Evolutionary conservation across 1,284 basidiomycete species (phyloP).

Genomic region (Megacollybia platyphylla): DNA sequence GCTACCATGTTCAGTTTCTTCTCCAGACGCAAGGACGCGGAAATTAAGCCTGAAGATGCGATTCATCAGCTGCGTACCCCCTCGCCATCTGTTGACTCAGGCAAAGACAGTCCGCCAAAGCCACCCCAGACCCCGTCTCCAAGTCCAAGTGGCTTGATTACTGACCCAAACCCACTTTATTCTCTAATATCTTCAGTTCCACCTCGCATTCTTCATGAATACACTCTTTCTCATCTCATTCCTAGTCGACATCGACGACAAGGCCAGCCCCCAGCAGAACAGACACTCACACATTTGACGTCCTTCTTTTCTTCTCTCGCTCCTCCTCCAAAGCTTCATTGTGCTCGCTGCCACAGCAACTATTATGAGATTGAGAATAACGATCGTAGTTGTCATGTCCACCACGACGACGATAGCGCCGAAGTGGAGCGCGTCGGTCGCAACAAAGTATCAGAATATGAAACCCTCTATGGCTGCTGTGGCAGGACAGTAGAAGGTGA

Average conservation of each 20-base stretch:
- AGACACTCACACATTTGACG: slow-evolving; percentile 24
- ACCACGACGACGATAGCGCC: slow-evolving; percentile 33
- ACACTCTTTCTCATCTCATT: slow-evolving; percentile 39
- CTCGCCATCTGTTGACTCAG: background rate
- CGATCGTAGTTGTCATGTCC: slow-evolving; percentile 40
- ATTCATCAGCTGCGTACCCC: background rate
- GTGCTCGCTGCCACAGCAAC: slow-evolving; percentile 57
- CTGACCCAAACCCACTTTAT: slow-evolving; percentile 29
- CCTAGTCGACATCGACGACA: slow-evolving; percentile 9
- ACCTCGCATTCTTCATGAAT: slow-evolving; percentile 50
- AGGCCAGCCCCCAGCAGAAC: slow-evolving; percentile 13
- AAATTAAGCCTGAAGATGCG: background rate
- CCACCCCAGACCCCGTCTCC: background rate
- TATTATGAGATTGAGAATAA: slow-evolving; percentile 46
- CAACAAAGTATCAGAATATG: slow-evolving; percentile 19
- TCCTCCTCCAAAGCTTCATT: slow-evolving; percentile 57
- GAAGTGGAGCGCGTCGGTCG: slow-evolving; percentile 25
- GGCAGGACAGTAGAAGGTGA: slow-evolving; percentile 56
- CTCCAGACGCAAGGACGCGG: background rate
- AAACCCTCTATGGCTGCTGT: slow-evolving; percentile 58
- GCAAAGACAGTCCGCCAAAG: background rate
- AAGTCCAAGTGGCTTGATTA: slow-evolving; percentile 9
- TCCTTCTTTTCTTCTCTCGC: slow-evolving; percentile 44
- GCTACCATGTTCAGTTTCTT: background rate
- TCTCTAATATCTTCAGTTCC: slow-evolving; percentile 47